Evolutionary conservation across 169 alveolate genomes (phyloP).

Genomic region (Plasmodium berghei): DNA sequence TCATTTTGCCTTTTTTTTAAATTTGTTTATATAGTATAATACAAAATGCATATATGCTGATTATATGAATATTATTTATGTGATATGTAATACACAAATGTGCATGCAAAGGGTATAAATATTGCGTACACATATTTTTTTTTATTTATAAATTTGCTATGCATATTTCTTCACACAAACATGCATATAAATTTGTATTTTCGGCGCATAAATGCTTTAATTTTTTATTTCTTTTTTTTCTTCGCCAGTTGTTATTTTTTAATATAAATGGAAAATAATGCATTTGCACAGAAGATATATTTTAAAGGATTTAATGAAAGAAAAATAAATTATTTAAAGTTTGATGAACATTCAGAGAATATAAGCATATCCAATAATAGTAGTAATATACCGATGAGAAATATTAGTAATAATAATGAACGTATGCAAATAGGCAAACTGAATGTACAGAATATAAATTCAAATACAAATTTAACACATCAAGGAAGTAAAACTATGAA

Average conservation of each 20-base stretch:
- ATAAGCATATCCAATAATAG: slow-evolving; percentile 6
- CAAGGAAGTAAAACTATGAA: slow-evolving; percentile 14
- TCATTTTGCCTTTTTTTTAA: slow-evolving; percentile 1
- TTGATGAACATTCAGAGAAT: slow-evolving; percentile 2
- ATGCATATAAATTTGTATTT: too few relatives aligned
- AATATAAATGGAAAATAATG: slow-evolving; percentile 52
- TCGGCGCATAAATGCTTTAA: too few relatives aligned
- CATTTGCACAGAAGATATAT: slow-evolving; percentile 33
- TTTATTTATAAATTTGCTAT: too few relatives aligned
- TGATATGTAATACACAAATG: background rate
- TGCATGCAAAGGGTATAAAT: background rate
- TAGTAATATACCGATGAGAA: slow-evolving; percentile 19
- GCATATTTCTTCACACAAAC: too few relatives aligned
- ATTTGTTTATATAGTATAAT: too few relatives aligned
- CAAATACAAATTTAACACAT: background rate
- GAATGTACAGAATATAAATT: slow-evolving; percentile 31
- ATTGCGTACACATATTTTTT: background rate
- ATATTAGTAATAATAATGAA: slow-evolving; percentile 16
- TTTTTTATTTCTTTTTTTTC: too few relatives aligned
- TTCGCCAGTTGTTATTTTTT: too few relatives aligned
- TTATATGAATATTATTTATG: background rate
- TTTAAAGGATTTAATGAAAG: slow-evolving; percentile 65
- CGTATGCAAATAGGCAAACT: slow-evolving; percentile 3
- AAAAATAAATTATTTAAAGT: slow-evolving; percentile 34
- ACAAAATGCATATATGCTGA: too few relatives aligned